These are phyloP conservation scores for Fraxinus anomala DNA, from an alignment of 257 asterid species.

Conservation along the genomic window DNA sequence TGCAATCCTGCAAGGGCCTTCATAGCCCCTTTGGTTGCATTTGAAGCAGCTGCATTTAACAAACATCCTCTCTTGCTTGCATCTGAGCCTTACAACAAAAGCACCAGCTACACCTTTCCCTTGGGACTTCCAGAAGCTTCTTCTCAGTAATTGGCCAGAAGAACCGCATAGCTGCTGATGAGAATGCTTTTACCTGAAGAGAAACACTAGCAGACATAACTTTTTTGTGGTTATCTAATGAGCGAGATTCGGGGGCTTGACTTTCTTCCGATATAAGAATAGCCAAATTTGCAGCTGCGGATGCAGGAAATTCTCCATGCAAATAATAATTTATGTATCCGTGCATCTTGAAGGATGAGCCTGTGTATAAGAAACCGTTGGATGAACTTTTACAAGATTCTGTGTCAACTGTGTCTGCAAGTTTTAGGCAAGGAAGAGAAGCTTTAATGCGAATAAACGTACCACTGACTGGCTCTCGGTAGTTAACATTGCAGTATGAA, in stretches of 20 bases:
- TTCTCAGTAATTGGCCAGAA: conserved; percentile 84
- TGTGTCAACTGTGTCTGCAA: conserved; percentile 29
- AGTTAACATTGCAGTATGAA: conserved; percentile 27
- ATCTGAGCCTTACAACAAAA: conserved; percentile 68
- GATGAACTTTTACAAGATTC: conserved; percentile 23
- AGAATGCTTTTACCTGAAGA: conserved; percentile 77
- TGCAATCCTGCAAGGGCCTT: conserved; percentile 59
- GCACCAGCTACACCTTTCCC: conserved; percentile 96
- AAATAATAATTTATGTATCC: conserved; percentile 65
- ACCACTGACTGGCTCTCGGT: conserved; percentile 33
- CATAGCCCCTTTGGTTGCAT: conserved; percentile 64
- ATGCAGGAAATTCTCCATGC: conserved; percentile 86
- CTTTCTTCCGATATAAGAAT: conserved; percentile 62
- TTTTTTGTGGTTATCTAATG: conserved; percentile 54
- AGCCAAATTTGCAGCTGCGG: conserved; percentile 84
- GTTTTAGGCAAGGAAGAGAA: conserved; percentile 28
- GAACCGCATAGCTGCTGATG: conserved; percentile 60
- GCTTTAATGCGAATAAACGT: conserved; percentile 25
- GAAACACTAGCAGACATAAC: conserved; percentile 48
- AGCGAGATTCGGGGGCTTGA: conserved; percentile 40
- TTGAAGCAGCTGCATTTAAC: conserved; percentile 81
- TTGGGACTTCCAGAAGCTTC: conserved; percentile 71
- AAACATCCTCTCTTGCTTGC: conserved; percentile 76
- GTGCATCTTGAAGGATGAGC: conserved; percentile 62
- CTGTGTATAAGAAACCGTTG: conserved; percentile 44